Base-by-base conservation (phyloP, 331 rosid genomes). In the Cucumis variabilis region DNA sequence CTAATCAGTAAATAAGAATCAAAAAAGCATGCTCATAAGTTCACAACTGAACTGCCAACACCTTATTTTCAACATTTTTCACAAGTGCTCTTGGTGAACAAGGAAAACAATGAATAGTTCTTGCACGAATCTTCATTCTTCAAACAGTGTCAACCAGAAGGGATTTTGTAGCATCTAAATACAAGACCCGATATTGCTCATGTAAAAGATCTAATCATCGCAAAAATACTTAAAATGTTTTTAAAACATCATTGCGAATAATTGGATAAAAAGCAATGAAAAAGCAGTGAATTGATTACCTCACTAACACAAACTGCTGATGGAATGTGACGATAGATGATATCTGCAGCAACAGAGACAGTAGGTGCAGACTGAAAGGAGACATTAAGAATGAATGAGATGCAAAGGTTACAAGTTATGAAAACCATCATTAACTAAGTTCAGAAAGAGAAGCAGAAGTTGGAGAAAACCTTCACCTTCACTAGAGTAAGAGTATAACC, bases 401-500 rank as follows among this genome's bases (percentile, higher is more conserved):
- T 16, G 21, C 51, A 74, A 51, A 73, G 88, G 55, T 55, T 60
- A 27, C 72, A 86, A 84, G 48, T 28, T 27, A 80, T 17, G 1
- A 25, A 80, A 28, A 55, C 84, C 50, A 55, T 80, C 84, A 80
- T 28, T 27, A 17, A 53, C 17, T 55, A 17, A 53, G 27, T 53
- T 80, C 84, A 80, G 2, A 80, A 55, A 55, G 69, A 27, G 24
- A 80, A 86, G 6, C 50, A 71, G 85, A 79, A 83, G 14, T 72
- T 88, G 83, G 89, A 88, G 30, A 91, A 90, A 82, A 95, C 98
- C 97, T 94, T 96, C 83, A 80, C 84, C 84, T 80, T 80, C 84
- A 93, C 99, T 83, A 97, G 91, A 75, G 99, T 97, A 51, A 97
- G 92, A 86, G 98, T 97, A 92, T 97, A 97, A 81, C 99, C 98